Percentiles rank a stretch among this genome's conserved stretches.
Evolutionary conservation across 1,284 basidiomycete species (phyloP).

Genomic region (Cerioporus squamosus): DNA sequence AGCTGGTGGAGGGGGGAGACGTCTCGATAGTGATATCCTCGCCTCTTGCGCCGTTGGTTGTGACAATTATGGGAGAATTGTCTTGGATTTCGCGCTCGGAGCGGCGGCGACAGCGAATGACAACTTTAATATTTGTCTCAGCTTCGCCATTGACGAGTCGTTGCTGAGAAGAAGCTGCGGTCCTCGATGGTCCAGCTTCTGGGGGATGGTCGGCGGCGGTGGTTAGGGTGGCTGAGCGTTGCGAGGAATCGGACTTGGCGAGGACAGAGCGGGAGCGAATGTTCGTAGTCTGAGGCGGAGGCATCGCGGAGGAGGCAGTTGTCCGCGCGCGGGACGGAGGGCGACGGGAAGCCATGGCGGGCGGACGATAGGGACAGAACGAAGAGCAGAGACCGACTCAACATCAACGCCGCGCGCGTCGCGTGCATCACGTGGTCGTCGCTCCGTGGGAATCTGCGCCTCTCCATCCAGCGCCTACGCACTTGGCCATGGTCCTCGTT

Average conservation of each 20-base stretch:
- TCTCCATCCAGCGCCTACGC: neutral
- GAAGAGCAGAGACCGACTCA: slow-evolving; percentile 7
- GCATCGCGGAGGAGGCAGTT: slow-evolving; percentile 35
- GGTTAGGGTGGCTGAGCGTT: slow-evolving; percentile 33
- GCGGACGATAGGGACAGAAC: slow-evolving; percentile 4
- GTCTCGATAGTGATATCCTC: slow-evolving; percentile 84
- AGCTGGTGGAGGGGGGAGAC: slow-evolving; percentile 60
- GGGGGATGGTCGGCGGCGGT: slow-evolving; percentile 30
- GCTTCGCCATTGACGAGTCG: slow-evolving; percentile 42
- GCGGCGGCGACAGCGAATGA: slow-evolving; percentile 81
- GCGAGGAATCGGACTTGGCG: slow-evolving; percentile 35
- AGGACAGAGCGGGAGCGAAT: slow-evolving; percentile 35
- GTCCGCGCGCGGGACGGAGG: slow-evolving; percentile 43
- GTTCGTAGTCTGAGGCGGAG: slow-evolving; percentile 32
- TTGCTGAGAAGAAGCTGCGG: slow-evolving; percentile 8
- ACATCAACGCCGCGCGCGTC: slow-evolving; percentile 24
- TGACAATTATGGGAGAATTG: slow-evolving; percentile 83
- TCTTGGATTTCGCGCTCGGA: slow-evolving; percentile 85
- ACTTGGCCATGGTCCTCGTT: neutral
- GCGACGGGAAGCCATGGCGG: slow-evolving; percentile 55
- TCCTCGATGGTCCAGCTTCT: slow-evolving; percentile 27
- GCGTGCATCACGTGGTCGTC: slow-evolving; percentile 32
- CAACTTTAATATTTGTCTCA: slow-evolving; percentile 89
- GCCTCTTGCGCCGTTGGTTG: slow-evolving; percentile 71
- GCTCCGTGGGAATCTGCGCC: slow-evolving; percentile 18